Evolutionary conservation across 768 basidiomycete species (phyloP).

Genomic region (Cystofilobasidium capitatum): DNA sequence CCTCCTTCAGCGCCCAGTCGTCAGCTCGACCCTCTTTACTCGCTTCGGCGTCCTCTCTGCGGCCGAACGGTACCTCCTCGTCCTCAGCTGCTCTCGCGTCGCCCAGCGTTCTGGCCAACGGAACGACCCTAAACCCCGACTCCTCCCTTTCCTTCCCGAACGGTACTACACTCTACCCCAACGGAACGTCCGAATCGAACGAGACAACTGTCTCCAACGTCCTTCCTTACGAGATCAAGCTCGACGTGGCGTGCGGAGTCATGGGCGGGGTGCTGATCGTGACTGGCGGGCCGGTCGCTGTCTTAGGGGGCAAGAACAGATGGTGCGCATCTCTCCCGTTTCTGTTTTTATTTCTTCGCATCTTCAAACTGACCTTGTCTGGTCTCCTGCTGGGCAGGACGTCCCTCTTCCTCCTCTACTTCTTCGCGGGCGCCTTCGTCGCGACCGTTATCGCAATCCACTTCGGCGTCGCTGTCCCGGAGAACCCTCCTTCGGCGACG

Average conservation of each 20-base stretch:
- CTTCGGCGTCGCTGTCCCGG: conserved; percentile 55
- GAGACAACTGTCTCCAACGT: conserved; percentile 35
- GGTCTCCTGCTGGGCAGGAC: conserved; percentile 49
- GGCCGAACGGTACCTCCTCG: background rate
- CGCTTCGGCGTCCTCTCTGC: background rate
- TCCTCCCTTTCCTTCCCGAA: conserved; percentile 26
- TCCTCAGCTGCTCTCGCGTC: background rate
- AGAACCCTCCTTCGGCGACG: conserved; percentile 62
- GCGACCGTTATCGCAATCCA: conserved; percentile 79
- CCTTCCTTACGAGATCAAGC: conserved; percentile 50
- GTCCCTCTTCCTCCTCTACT: conserved; percentile 85
- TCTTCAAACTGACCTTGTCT: background rate
- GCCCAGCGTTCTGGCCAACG: background rate
- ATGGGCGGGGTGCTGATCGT: conserved; percentile 79
- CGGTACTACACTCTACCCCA: conserved; percentile 19
- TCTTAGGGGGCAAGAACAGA: conserved; percentile 90
- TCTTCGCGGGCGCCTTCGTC: conserved; percentile 76
- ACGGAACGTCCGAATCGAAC: conserved; percentile 24
- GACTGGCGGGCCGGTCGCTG: conserved; percentile 78
- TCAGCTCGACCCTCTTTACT: background rate
- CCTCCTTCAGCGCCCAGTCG: background rate
- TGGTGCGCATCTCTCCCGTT: conserved; percentile 48
- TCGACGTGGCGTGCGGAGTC: conserved; percentile 83
- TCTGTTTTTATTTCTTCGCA: background rate
- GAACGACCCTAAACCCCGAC: conserved; percentile 14